phyloP scores from a whole-genome alignment of 345 rosid genomes.

The Litchi chinensis region DNA sequence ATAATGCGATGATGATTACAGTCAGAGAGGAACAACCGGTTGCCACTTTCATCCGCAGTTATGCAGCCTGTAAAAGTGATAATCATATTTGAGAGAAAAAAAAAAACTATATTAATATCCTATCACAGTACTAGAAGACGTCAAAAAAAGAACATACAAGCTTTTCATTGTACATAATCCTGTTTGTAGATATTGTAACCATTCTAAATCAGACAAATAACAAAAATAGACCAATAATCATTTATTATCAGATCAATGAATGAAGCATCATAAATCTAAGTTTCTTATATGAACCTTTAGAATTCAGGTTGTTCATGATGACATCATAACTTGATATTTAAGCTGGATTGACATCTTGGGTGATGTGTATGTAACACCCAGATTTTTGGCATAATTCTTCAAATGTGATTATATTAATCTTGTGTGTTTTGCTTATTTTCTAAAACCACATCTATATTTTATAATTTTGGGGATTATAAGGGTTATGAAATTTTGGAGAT shows the following conservation, averaged over 20 bases:
- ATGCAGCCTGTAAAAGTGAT: slow-evolving; percentile 59
- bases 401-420: no score
- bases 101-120: neutral
- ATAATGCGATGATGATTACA: slow-evolving; percentile 93
- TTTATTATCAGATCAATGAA: neutral
- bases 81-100: slow-evolving; percentile 13
- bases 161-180: neutral
- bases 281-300: neutral
- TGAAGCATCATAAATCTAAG: neutral
- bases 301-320: neutral
- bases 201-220: neutral
- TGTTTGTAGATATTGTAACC: neutral
- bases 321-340: neutral
- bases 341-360: neutral
- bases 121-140: slow-evolving; percentile 5
- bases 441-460: no score
- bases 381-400: no score
- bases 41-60: slow-evolving; percentile 69
- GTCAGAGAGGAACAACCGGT: slow-evolving; percentile 81
- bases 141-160: neutral
- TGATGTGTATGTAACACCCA: neutral
- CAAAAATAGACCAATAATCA: neutral
- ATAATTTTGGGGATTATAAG: no score
- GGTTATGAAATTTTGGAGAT: no score
- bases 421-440: no score